Evolutionary conservation across 2,329 filamentous ascomycete species (phyloP).

Genomic region (Xylogone sp.): DNA sequence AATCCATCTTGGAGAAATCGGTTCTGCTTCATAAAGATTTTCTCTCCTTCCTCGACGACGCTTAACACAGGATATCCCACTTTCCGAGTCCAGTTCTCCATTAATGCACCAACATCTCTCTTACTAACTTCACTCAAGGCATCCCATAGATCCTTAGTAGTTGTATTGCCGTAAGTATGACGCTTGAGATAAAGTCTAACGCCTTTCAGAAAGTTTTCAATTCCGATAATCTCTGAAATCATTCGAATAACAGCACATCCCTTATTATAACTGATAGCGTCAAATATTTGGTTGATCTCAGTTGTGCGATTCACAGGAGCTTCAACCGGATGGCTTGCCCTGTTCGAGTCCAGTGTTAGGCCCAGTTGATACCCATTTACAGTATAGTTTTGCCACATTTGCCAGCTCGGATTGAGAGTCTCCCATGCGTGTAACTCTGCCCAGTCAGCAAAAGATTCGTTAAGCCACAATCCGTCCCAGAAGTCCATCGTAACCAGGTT

Average conservation of each 20-base stretch:
- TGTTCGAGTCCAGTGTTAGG: slow-evolving; percentile 11
- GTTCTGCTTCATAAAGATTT: slow-evolving; percentile 65
- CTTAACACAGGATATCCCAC: slow-evolving; percentile 66
- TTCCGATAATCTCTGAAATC: slow-evolving; percentile 68
- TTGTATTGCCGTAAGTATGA: slow-evolving; percentile 61
- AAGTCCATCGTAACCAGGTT: slow-evolving; percentile 74
- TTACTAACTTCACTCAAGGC: slow-evolving; percentile 65
- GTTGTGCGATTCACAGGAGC: slow-evolving; percentile 30
- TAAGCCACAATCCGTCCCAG: slow-evolving; percentile 71
- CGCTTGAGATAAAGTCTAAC: slow-evolving; percentile 65
- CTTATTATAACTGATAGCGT: slow-evolving; percentile 71
- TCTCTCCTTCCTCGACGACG: slow-evolving; percentile 46
- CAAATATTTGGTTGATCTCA: slow-evolving; percentile 72
- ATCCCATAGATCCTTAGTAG: slow-evolving; percentile 64
- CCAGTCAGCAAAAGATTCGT: slow-evolving; percentile 72
- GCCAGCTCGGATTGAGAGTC: slow-evolving; percentile 9
- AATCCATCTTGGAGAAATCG: slow-evolving; percentile 66
- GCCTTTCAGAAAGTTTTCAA: slow-evolving; percentile 67
- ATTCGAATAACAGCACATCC: slow-evolving; percentile 68
- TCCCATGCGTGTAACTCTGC: slow-evolving; percentile 9
- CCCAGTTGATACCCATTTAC: slow-evolving; percentile 8
- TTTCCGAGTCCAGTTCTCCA: slow-evolving; percentile 71
- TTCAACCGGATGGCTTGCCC: slow-evolving; percentile 11
- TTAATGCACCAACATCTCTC: slow-evolving; percentile 63
- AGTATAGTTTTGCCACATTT: slow-evolving; percentile 8